A percentile compares a stretch with the other conserved stretches of the same genome.
Evolutionary conservation across 768 basidiomycete genomes (phyloP).

Genomic region (Hericium coralloides): DNA sequence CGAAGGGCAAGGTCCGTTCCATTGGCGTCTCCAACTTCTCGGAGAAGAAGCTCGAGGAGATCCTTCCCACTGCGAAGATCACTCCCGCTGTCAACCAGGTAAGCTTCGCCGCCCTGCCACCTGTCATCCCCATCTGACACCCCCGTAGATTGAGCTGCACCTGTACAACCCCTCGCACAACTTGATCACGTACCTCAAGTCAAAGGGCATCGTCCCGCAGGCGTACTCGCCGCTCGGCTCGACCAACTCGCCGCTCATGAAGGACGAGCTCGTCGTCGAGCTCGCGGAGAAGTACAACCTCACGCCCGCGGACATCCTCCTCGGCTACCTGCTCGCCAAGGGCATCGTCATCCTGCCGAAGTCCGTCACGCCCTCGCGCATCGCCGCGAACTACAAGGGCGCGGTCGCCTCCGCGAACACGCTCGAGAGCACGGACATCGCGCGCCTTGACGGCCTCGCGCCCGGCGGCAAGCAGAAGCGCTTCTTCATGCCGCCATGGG

Average conservation of each 20-base stretch:
- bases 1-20: constrained; percentile 53
- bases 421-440: constrained; percentile 43
- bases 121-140: neutral
- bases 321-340: constrained; percentile 54
- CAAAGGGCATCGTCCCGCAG: constrained; percentile 60
- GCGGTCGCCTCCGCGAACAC: constrained; percentile 36
- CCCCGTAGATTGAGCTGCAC: constrained; percentile 56
- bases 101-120: constrained; percentile 31
- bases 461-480: constrained; percentile 58
- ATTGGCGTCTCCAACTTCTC: constrained; percentile 80
- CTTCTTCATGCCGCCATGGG: constrained; percentile 63
- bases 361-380: constrained; percentile 65
- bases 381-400: constrained; percentile 49
- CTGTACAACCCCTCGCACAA: constrained; percentile 69
- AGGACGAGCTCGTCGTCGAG: constrained; percentile 48
- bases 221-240: constrained; percentile 81
- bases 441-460: constrained; percentile 45
- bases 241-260: constrained; percentile 53
- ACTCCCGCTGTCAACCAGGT: constrained; percentile 57
- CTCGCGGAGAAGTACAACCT: constrained; percentile 53
- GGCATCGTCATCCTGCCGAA: constrained; percentile 64
- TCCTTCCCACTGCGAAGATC: constrained; percentile 58
- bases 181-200: constrained; percentile 50
- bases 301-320: constrained; percentile 45
- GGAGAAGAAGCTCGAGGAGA: constrained; percentile 54